Base-by-base conservation (phyloP, 202 grass and related monocot genomes). In the Carex arenaria region DNA sequence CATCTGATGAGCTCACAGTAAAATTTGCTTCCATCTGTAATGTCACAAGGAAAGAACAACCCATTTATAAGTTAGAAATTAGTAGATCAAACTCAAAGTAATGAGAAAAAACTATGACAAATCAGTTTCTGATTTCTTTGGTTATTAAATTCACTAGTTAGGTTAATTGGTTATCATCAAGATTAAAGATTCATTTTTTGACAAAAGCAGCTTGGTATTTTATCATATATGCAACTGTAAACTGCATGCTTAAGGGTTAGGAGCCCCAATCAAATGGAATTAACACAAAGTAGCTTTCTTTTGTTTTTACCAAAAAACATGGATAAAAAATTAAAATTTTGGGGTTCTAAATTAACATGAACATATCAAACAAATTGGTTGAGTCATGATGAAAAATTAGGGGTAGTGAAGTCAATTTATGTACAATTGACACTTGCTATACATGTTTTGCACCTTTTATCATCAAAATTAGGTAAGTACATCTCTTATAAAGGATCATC, bases 1-100 rank as follows among this genome's bases (percentile, higher is more conserved):
- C 86, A 89, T 98, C 89, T 74, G 95, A 93, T 55, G 95, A 98
- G 40, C 61, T 91, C 26, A 93, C 78, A 57, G 43, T 83, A 42
- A 89, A 90, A 80, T 93, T 60, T 7, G 56, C 17, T 64, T 78
- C 34, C 4, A 52, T 82, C 95, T 98, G 87, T 13, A 20, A 67
- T 45, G 60, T 38, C 84, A 40, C 10, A 72, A 87, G 22, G 28
- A 67, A 80, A 87, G 53, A 78, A 73, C 34, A 87, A 77, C 17
- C 78, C 56, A 4, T 45, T 72, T 71, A 38, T 11, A 19, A 34
- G 73, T 64, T 72, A 47, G 36, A 49, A 38, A 82, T 32, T 7
- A 55, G 26, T 74, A 40, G 61, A 55, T 15, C 20, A 67, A 84
- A 76, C 0, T 85, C 38, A 84, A 71, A 57, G 38, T 34, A 53